These are phyloP conservation scores for Diaporthe eres DNA, from an alignment of 2,329 filamentous ascomycete species.

Conservation along the genomic window DNA sequence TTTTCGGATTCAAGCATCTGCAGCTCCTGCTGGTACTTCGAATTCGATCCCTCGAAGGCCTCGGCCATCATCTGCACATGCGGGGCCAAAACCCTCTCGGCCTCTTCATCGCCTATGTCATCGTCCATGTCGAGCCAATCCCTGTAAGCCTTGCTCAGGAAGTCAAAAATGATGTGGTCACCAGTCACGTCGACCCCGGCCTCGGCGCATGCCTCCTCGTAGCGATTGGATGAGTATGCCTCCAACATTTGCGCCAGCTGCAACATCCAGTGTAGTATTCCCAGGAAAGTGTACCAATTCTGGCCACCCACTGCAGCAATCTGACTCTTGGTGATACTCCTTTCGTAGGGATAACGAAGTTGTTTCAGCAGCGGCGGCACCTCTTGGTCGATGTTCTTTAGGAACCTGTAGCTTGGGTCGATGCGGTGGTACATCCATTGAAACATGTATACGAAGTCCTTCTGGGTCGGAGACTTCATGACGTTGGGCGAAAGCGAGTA, in stretches of 20 bases:
- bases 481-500: slow-evolving; percentile 92
- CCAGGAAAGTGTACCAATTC: slow-evolving; percentile 96
- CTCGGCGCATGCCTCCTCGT: slow-evolving; percentile 91
- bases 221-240: slow-evolving; percentile 81
- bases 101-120: slow-evolving; percentile 88
- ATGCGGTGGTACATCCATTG: slow-evolving; percentile 98
- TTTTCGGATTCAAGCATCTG: slow-evolving; percentile 90
- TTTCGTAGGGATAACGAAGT: slow-evolving; percentile 93
- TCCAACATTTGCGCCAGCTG: slow-evolving; percentile 96
- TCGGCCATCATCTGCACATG: slow-evolving; percentile 90
- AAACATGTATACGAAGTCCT: slow-evolving; percentile 98
- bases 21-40: slow-evolving; percentile 86
- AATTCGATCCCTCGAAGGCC: slow-evolving; percentile 88
- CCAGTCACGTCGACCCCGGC: slow-evolving; percentile 88
- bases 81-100: slow-evolving; percentile 82
- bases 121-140: slow-evolving; percentile 96
- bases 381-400: slow-evolving; percentile 95
- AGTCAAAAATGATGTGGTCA: slow-evolving; percentile 95
- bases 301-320: slow-evolving; percentile 95
- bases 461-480: slow-evolving; percentile 94
- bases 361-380: slow-evolving; percentile 94
- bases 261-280: slow-evolving; percentile 99
- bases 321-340: slow-evolving; percentile 96
- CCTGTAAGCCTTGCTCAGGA: slow-evolving; percentile 89
- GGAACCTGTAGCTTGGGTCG: slow-evolving; percentile 92